A percentile compares a stretch with the other conserved stretches of the same genome.
These are phyloP conservation scores for Filosporella fistucella DNA, from an alignment of 495 filamentous ascomycete genomes.

Conservation along the genomic window DNA sequence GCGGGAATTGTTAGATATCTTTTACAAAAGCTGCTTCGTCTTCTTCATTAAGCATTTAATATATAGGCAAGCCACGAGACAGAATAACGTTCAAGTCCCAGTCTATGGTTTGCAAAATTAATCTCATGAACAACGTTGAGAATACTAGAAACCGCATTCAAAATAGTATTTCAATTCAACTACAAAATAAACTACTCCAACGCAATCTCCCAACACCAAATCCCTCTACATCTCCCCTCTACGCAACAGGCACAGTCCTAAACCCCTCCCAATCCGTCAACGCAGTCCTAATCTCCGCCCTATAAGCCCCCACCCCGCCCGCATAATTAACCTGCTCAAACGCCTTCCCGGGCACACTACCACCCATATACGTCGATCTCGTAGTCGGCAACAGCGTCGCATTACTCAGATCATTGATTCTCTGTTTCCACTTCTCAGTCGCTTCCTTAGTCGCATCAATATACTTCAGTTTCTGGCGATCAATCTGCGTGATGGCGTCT, in stretches of 20 bases:
- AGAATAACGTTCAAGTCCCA: too few species aligned
- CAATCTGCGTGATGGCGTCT: slow-evolving; percentile 37
- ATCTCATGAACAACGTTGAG: too few species aligned
- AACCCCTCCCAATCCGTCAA: slow-evolving; percentile 30
- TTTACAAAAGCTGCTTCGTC: too few species aligned
- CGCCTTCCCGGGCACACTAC: slow-evolving; percentile 42
- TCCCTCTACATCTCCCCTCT: too few species aligned
- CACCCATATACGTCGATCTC: slow-evolving; percentile 47
- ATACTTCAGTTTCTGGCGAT: slow-evolving; percentile 37
- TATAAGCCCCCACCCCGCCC: slow-evolving; percentile 35
- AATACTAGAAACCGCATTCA: too few species aligned
- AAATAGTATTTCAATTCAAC: too few species aligned
- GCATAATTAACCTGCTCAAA: slow-evolving; percentile 41
- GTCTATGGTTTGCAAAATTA: too few species aligned
- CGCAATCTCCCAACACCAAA: too few species aligned
- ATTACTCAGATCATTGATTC: slow-evolving; percentile 34
- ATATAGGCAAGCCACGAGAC: too few species aligned
- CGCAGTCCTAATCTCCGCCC: slow-evolving; percentile 29
- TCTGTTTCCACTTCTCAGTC: slow-evolving; percentile 40
- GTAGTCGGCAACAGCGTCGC: slow-evolving; percentile 42
- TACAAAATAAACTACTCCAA: too few species aligned
- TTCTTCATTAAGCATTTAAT: too few species aligned
- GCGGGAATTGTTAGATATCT: too few species aligned
- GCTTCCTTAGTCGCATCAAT: slow-evolving; percentile 41
- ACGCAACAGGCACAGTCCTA: slow-evolving; percentile 24